These are phyloP conservation scores for Parmales sp. DNA, from an alignment of 108 stramenopile species.

Conservation along the genomic window DNA sequence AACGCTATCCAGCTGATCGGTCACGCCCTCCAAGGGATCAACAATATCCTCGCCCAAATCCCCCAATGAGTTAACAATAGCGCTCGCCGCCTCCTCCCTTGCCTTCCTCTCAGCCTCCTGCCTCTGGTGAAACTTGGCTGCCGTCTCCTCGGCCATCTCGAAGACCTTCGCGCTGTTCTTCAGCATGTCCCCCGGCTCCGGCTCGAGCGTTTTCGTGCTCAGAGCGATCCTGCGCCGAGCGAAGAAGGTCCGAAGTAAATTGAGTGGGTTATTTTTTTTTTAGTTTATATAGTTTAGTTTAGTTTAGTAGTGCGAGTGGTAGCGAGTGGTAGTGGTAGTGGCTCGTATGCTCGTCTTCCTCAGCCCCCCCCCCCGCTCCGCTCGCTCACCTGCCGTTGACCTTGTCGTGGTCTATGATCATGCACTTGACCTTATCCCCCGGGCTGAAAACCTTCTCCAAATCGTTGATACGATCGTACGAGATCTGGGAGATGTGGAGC, in stretches of 20 bases:
- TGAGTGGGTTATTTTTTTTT: no score
- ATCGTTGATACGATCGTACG: slow-evolving; percentile 90
- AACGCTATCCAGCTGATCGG: slow-evolving; percentile 58
- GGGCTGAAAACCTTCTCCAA: slow-evolving; percentile 76
- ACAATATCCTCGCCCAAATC: slow-evolving; percentile 36
- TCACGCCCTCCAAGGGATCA: slow-evolving; percentile 55
- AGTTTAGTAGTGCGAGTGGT: no score
- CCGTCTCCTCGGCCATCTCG: slow-evolving; percentile 78
- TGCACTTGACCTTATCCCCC: slow-evolving; percentile 86
- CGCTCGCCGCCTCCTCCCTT: slow-evolving; percentile 78
- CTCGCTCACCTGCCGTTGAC: no score
- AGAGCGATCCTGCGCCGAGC: slow-evolving; percentile 91
- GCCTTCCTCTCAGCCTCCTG: slow-evolving; percentile 88
- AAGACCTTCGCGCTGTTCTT: slow-evolving; percentile 72
- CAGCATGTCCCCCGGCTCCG: slow-evolving; percentile 93
- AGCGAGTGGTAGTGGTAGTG: no score
- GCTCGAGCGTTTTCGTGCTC: slow-evolving; percentile 90
- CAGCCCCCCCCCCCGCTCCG: no score
- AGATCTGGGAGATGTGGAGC: slow-evolving; percentile 95
- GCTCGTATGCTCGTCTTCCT: no score
- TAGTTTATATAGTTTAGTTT: no score
- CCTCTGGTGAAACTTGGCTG: slow-evolving; percentile 66
- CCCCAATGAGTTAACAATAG: slow-evolving; percentile 87
- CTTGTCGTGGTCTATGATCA: slow-evolving; percentile 97
- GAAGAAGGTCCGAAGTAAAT: no score